A percentile compares a stretch with the other conserved stretches of the same genome.
Conservation (phyloP, 768 basidiomycete species). For the Tulasnella sp. region DNA sequence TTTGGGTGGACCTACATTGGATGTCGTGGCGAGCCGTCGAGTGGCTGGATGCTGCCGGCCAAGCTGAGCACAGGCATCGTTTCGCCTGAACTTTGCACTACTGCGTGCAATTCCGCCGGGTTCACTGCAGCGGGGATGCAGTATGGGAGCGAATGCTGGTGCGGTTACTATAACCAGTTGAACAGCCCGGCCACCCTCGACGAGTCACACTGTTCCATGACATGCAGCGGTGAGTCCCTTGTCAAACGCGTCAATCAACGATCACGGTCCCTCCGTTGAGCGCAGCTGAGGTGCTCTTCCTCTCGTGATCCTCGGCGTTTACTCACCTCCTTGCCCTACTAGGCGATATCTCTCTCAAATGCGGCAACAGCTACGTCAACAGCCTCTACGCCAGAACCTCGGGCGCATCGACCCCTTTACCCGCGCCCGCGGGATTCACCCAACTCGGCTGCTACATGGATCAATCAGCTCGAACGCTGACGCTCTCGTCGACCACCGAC, state of each 20-base stretch:
- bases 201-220: constrained; percentile 6
- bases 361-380: constrained; percentile 4
- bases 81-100: constrained; percentile 4
- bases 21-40: not conserved
- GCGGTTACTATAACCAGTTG: not conserved
- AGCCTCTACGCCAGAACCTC: not conserved
- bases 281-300: no score
- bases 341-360: not conserved
- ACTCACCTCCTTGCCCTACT: not conserved
- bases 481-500: no score
- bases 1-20: constrained; percentile 21
- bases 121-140: constrained; percentile 27
- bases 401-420: no score
- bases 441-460: no score
- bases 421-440: no score
- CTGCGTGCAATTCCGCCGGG: constrained; percentile 13
- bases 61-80: not conserved
- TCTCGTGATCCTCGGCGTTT: not conserved
- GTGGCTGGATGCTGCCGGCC: not conserved
- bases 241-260: not conserved
- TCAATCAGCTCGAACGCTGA: no score
- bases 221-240: not conserved
- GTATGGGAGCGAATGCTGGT: constrained; percentile 29
- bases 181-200: not conserved
- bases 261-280: not conserved